These are phyloP conservation scores for Kondoa subrosea DNA, from an alignment of 768 basidiomycete species.

Conservation along the genomic window DNA sequence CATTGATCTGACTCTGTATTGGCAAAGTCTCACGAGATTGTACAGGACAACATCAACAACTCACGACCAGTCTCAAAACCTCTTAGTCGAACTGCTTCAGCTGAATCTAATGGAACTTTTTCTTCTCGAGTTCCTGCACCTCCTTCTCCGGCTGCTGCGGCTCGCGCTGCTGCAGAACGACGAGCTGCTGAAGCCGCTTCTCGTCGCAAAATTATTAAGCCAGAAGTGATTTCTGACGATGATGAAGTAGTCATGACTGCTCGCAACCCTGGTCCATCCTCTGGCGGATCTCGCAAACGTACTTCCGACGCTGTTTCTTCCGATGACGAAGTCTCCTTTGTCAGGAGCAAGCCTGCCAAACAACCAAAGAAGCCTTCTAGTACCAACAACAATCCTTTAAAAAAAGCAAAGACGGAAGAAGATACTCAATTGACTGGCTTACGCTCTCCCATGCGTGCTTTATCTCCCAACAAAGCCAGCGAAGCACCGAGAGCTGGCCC, in stretches of 20 bases:
- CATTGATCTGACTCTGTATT: neutral
- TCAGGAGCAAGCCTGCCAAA: neutral
- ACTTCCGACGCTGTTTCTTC: neutral
- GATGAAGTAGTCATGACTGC: neutral
- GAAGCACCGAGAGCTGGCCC: neutral
- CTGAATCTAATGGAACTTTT: neutral
- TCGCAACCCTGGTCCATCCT: too few species aligned
- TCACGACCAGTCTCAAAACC: neutral
- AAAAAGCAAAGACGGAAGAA: neutral
- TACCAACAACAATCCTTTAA: too few species aligned
- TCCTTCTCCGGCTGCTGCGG: neutral
- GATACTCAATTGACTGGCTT: neutral
- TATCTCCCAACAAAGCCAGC: neutral
- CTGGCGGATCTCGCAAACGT: too few species aligned
- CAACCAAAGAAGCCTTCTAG: neutral
- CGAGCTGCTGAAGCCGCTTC: neutral
- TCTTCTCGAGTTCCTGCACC: neutral
- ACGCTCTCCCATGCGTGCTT: neutral
- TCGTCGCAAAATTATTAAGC: too few species aligned
- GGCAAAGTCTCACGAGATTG: neutral
- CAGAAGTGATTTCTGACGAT: too few species aligned
- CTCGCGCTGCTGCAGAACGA: too few species aligned
- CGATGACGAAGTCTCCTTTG: neutral
- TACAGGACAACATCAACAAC: neutral
- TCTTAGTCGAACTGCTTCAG: neutral